phyloP scores from a whole-genome alignment of 164 flowering plant genomes.

The Chloranthus sessilifolius region DNA sequence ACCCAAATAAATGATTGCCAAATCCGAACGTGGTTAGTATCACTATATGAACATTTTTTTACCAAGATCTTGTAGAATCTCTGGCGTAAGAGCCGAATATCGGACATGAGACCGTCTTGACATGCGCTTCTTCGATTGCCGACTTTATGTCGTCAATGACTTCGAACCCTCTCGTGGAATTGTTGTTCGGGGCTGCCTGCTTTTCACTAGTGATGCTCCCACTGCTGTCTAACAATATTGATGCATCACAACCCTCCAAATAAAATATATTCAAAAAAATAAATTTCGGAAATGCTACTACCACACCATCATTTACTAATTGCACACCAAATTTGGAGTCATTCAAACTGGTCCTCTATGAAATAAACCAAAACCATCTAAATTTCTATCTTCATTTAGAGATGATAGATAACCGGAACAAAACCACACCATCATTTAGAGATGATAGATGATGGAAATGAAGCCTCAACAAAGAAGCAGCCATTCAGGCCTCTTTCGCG shows the following conservation, averaged over 20 bases:
- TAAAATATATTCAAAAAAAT: neutral
- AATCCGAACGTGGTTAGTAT: too few species aligned
- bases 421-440: too few species aligned
- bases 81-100: conserved; percentile 81
- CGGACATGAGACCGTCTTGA: conserved; percentile 90
- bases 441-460: conserved; percentile 97
- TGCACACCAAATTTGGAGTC: too few species aligned
- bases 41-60: too few species aligned
- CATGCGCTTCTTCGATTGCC: conserved; percentile 82
- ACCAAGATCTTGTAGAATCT: conserved; percentile 84
- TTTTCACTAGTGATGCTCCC: conserved; percentile 70
- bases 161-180: conserved; percentile 85
- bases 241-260: conserved; percentile 95
- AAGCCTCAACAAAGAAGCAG: conserved; percentile 88
- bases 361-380: too few species aligned
- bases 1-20: too few species aligned
- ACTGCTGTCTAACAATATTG: conserved; percentile 65
- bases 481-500: conserved; percentile 73
- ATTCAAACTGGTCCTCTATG: too few species aligned
- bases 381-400: too few species aligned
- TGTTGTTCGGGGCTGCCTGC: conserved; percentile 57
- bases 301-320: too few species aligned
- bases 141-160: conserved; percentile 81
- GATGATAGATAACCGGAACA: conserved; percentile 50
- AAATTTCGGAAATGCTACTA: neutral